A percentile compares a stretch with the other conserved stretches of the same genome.
Conservation (phyloP, 345 rosid genomes). For the Brassica nigra region DNA sequence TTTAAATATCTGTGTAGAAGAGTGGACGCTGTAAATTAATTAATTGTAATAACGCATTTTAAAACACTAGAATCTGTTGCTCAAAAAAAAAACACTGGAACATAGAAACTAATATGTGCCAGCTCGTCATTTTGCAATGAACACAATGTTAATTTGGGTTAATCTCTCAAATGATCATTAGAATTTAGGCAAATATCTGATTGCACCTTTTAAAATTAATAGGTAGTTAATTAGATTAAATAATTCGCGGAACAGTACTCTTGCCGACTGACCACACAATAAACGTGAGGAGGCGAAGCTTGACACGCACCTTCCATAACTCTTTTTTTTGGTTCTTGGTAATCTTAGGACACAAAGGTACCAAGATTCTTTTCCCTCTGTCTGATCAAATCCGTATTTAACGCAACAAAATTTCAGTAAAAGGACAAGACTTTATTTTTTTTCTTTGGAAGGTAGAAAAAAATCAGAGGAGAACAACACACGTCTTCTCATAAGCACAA, state of each 20-base stretch:
- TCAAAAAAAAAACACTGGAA: too few species aligned
- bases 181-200: neutral
- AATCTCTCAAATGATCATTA: neutral
- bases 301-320: constrained; percentile 37
- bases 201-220: neutral
- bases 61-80: too few species aligned
- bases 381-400: constrained; percentile 9
- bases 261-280: constrained; percentile 9
- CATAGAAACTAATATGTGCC: neutral
- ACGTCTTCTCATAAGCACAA: constrained; percentile 21
- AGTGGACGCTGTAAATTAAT: too few species aligned
- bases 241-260: neutral
- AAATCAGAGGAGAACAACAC: constrained; percentile 9
- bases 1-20: too few species aligned
- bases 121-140: neutral
- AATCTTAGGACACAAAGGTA: constrained; percentile 6
- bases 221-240: neutral
- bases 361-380: constrained; percentile 19
- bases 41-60: too few species aligned
- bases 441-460: neutral
- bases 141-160: neutral
- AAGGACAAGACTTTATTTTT: neutral
- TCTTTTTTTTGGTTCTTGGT: neutral
- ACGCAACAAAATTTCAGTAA: neutral
- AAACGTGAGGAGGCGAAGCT: constrained; percentile 40